A percentile compares a stretch with the other conserved stretches of the same genome.
These are phyloP conservation scores for Parietichytrium sp. DNA, from an alignment of 108 stramenopile species.

Conservation along the genomic window DNA sequence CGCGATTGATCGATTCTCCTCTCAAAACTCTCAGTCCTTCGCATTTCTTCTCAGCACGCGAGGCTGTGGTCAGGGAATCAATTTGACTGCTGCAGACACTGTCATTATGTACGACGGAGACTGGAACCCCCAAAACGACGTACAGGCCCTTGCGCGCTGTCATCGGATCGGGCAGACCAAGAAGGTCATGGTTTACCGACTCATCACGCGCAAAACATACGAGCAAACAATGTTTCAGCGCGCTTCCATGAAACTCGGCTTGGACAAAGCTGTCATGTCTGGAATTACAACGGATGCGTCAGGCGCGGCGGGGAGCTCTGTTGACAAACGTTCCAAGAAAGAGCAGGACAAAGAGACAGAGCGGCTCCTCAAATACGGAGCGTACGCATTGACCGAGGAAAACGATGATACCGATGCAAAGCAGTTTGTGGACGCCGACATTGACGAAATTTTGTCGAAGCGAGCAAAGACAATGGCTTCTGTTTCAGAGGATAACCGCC, in stretches of 20 bases:
- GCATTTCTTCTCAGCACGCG: slow-evolving; percentile 93
- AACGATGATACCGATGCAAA: slow-evolving; percentile 57
- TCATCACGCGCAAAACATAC: slow-evolving; percentile 92
- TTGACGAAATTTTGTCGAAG: slow-evolving; percentile 57
- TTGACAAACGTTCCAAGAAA: neutral
- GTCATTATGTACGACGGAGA: slow-evolving; percentile 91
- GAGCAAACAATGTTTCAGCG: slow-evolving; percentile 97
- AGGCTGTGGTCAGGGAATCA: slow-evolving; percentile 93
- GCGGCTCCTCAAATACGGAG: slow-evolving; percentile 61
- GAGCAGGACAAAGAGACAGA: slow-evolving; percentile 58
- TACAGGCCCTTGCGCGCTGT: slow-evolving; percentile 87
- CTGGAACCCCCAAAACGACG: slow-evolving; percentile 97
- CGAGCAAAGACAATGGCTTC: slow-evolving; percentile 19
- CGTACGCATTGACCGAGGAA: slow-evolving; percentile 64
- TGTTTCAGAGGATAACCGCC: slow-evolving; percentile 42
- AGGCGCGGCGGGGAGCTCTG: neutral
- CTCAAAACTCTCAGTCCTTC: slow-evolving; percentile 68
- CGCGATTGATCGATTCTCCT: slow-evolving; percentile 86
- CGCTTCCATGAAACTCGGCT: slow-evolving; percentile 92
- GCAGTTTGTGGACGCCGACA: slow-evolving; percentile 57
- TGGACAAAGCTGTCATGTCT: slow-evolving; percentile 94
- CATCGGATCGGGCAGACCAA: slow-evolving; percentile 99
- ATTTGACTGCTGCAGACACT: slow-evolving; percentile 91
- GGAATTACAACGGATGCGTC: slow-evolving; percentile 61
- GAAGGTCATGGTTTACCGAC: slow-evolving; percentile 81